Percentiles rank a stretch among this genome's conserved stretches.
Conservation (phyloP, 2,329 filamentous ascomycete species). For the Hypoxylon sp. region DNA sequence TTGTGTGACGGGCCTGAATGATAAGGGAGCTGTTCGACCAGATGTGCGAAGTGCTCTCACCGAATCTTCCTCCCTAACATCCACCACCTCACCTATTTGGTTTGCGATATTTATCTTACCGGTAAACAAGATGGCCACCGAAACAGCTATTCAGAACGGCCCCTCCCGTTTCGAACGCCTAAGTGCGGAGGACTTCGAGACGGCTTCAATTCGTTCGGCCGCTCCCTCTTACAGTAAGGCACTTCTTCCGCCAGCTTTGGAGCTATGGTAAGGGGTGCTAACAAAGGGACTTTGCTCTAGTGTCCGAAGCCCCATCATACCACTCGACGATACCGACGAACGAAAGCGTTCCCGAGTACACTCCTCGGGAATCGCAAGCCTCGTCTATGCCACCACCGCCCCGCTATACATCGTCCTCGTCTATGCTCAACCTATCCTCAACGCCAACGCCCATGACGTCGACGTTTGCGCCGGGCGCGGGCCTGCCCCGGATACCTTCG, state of each 20-base stretch:
- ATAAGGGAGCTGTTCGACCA: slow-evolving; percentile 36
- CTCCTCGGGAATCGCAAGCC: slow-evolving; percentile 55
- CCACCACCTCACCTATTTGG: slow-evolving; percentile 21
- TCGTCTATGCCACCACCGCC: slow-evolving; percentile 42
- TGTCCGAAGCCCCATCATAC: slow-evolving; percentile 76
- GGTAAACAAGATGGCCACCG: slow-evolving; percentile 49
- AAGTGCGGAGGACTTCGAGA: slow-evolving; percentile 73
- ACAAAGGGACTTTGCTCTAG: slow-evolving; percentile 54
- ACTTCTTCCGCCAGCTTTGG: neutral
- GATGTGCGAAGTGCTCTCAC: slow-evolving; percentile 44
- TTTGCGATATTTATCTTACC: slow-evolving; percentile 27
- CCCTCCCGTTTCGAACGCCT: slow-evolving; percentile 50
- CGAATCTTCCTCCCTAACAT: slow-evolving; percentile 40
- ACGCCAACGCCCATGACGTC: slow-evolving; percentile 50
- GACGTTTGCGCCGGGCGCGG: slow-evolving; percentile 56
- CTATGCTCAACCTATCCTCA: slow-evolving; percentile 45
- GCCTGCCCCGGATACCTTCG: slow-evolving; percentile 67
- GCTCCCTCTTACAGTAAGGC: slow-evolving; percentile 77
- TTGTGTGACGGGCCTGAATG: slow-evolving; percentile 31
- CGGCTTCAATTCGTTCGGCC: slow-evolving; percentile 75
- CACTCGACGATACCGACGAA: slow-evolving; percentile 67
- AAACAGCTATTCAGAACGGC: slow-evolving; percentile 47
- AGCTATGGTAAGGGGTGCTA: slow-evolving; percentile 33
- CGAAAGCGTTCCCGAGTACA: slow-evolving; percentile 68
- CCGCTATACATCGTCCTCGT: slow-evolving; percentile 44